phyloP scores from a whole-genome alignment of 768 basidiomycete genomes.

The Lentinula raphanica region DNA sequence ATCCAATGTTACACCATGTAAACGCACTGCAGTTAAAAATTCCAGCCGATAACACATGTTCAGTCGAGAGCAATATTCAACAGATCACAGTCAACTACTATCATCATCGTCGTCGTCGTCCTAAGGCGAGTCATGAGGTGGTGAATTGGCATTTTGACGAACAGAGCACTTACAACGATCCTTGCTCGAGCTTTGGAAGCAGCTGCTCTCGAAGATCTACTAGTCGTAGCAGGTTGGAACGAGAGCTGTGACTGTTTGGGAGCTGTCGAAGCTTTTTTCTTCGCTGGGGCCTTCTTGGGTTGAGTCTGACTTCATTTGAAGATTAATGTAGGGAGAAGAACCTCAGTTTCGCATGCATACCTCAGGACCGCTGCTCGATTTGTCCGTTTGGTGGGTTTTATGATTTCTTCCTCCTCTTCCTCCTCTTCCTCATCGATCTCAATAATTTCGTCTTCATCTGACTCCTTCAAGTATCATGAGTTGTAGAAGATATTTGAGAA shows the following conservation, averaged over 20 bases:
- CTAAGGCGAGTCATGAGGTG: neutral
- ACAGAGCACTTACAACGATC: constrained; percentile 40
- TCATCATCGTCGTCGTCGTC: constrained; percentile 17
- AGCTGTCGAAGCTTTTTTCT: constrained; percentile 33
- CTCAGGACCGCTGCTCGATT: constrained; percentile 62
- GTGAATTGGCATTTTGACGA: too few relatives aligned
- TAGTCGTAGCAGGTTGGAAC: constrained; percentile 50
- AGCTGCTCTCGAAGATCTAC: constrained; percentile 59
- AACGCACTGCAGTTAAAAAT: neutral
- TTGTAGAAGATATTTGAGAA: neutral
- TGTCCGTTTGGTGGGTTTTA: constrained; percentile 47
- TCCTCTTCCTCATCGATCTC: constrained; percentile 46
- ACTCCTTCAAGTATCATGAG: constrained; percentile 30
- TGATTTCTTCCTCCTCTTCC: constrained; percentile 43
- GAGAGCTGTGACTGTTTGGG: constrained; percentile 53
- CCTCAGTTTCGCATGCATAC: constrained; percentile 30
- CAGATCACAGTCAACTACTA: constrained; percentile 15
- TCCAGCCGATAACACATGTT: too few relatives aligned
- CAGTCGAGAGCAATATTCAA: neutral
- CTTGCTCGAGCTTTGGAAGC: constrained; percentile 63
- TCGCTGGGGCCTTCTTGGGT: constrained; percentile 51
- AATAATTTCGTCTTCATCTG: constrained; percentile 46
- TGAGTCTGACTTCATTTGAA: constrained; percentile 24
- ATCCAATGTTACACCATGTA: neutral
- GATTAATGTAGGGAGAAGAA: neutral